Evolutionary conservation across 805 yeast genomes (phyloP), one percentile per base, ranked within the genome.

Genomic region (Kuraishia ogatae): DNA sequence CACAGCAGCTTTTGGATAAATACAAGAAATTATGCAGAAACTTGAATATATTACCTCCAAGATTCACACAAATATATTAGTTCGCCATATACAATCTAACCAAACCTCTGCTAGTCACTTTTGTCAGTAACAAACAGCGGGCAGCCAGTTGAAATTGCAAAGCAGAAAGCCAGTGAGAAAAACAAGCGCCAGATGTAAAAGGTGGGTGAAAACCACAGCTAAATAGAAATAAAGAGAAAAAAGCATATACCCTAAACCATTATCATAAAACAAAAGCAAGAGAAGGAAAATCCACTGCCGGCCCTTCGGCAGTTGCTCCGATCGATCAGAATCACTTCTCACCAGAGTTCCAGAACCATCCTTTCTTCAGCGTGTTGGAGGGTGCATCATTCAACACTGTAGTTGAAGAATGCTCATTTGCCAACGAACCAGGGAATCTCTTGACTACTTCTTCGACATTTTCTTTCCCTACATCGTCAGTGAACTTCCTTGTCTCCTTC

Each of bases 391-490:
- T 35, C 17, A 35, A 8, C 17, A 10, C 43, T 35, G n/a, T 15
- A 35, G 43, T 35, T 7, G 43, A 35, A 17, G 17, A 15, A 35
- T 13, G 28, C 29, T 22, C 29, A 8, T 8, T 17, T 4, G 5
- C 51, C 26, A 35, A 50, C 5, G 51, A 35, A 4, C 24, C 22
- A 35, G 19, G 19, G 22, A 50, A 22, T 5, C n/a, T 28, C 24
- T 53, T 51, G 17, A 48, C 51, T 24, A n/a, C 15, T 47, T 58
- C 59, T 51, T 71, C 71, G 15, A 70, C 60, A 22, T 62, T 63
- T 50, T 69, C 62, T 4, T 73, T 59, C 5, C 75, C 80, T 53
- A 70, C 71, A 6, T 59, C 58, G 39, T 79, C 77, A 39, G 66
- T 62, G 6, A 70, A 56, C 54, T 69, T 76, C 58, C 66, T 75